Conservation (phyloP, 768 basidiomycete genomes). For the Suillus variegatus region DNA sequence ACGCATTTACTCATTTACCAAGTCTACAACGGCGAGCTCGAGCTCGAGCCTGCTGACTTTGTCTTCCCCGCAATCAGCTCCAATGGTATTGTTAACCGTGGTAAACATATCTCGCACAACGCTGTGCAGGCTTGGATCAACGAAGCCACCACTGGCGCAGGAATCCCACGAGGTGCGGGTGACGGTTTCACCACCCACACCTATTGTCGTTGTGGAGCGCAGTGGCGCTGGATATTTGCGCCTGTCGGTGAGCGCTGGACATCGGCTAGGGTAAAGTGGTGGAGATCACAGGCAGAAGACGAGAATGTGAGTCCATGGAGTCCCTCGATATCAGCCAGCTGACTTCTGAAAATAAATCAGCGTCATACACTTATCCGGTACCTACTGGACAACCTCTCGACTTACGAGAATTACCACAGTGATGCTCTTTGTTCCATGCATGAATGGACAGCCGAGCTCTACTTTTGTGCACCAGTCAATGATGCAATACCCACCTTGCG, state of each 20-base stretch:
- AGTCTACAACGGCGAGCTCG: slow-evolving; percentile 16
- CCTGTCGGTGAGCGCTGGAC: slow-evolving; percentile 37
- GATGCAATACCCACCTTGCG: too few species aligned
- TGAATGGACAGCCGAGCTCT: neutral
- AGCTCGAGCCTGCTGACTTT: slow-evolving; percentile 28
- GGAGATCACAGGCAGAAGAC: slow-evolving; percentile 34
- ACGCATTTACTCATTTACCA: too few species aligned
- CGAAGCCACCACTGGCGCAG: slow-evolving; percentile 18
- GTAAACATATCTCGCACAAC: slow-evolving; percentile 29
- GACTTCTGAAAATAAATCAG: neutral
- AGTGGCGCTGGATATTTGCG: slow-evolving; percentile 32
- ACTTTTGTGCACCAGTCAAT: neutral
- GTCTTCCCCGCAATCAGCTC: slow-evolving; percentile 33
- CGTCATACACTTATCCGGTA: neutral
- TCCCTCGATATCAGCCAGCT: neutral
- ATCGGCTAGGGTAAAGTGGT: slow-evolving; percentile 36
- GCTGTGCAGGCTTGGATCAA: slow-evolving; percentile 29
- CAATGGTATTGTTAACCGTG: slow-evolving; percentile 27
- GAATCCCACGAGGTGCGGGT: neutral
- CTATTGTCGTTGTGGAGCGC: slow-evolving; percentile 27
- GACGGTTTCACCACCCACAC: slow-evolving; percentile 29
- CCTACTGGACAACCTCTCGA: neutral
- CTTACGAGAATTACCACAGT: neutral
- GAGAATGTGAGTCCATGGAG: neutral
- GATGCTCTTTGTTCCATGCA: neutral